Evolutionary conservation across 441 rosid species (phyloP).

Genomic region (Biscutella laevigata): DNA sequence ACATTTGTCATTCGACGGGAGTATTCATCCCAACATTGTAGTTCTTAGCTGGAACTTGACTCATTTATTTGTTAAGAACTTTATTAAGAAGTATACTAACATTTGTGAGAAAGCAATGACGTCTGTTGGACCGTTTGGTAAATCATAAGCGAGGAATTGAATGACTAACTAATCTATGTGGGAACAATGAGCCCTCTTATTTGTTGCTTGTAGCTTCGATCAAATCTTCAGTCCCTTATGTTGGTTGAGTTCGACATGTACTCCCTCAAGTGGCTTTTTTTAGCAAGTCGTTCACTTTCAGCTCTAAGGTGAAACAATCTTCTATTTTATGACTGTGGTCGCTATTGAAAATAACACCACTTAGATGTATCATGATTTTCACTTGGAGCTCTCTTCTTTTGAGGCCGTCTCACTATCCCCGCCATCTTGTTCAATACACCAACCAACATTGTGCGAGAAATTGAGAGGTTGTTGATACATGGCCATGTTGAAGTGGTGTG

Average conservation of each 20-base stretch:
- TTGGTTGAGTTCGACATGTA: background rate
- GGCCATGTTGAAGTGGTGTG: background rate
- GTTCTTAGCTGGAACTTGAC: too few relatives aligned
- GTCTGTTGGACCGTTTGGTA: too few relatives aligned
- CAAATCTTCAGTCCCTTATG: too few relatives aligned
- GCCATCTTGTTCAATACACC: background rate
- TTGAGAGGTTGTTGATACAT: background rate
- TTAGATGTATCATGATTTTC: background rate
- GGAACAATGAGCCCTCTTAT: too few relatives aligned
- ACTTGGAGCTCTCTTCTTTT: background rate
- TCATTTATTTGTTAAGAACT: too few relatives aligned
- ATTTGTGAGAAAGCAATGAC: too few relatives aligned
- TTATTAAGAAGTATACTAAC: too few relatives aligned
- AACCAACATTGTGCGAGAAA: background rate
- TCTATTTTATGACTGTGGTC: background rate
- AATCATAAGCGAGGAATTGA: too few relatives aligned
- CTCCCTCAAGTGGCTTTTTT: background rate
- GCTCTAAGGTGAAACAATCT: background rate
- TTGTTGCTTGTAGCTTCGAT: too few relatives aligned
- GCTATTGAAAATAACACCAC: background rate
- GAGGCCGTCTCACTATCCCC: background rate
- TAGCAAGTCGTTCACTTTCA: background rate
- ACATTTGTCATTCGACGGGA: too few relatives aligned
- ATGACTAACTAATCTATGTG: too few relatives aligned
- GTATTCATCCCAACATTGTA: too few relatives aligned